phyloP scores from a whole-genome alignment of 768 basidiomycete species.

The Boletellus ananiceps region DNA sequence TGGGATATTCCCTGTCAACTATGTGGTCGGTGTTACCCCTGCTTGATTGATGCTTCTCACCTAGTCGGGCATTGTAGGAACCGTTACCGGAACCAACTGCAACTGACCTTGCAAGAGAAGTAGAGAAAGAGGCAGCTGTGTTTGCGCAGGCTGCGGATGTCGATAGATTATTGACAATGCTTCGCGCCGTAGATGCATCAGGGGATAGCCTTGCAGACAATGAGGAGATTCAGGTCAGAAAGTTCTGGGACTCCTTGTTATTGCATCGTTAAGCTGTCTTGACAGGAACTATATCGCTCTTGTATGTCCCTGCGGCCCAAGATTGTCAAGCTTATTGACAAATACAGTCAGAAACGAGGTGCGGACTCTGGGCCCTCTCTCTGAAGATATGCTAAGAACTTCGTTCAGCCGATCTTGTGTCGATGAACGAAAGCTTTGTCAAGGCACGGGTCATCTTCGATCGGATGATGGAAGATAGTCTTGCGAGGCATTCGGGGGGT shows the following conservation, averaged over 20 bases:
- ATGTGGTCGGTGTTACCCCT: conserved; percentile 60
- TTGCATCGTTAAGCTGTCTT: conserved; percentile 1
- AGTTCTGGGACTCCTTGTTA: neutral
- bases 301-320: conserved; percentile 89
- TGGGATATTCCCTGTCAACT: conserved; percentile 96
- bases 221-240: conserved; percentile 77
- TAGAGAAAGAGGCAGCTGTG: conserved; percentile 81
- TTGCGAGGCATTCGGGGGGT: conserved; percentile 70
- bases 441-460: conserved; percentile 88
- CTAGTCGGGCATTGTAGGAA: conserved; percentile 46
- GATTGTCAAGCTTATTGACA: conserved; percentile 95
- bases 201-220: conserved; percentile 86
- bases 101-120: conserved; percentile 72
- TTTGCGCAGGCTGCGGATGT: conserved; percentile 85
- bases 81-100: conserved; percentile 80
- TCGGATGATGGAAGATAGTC: conserved; percentile 87
- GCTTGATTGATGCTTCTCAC: neutral
- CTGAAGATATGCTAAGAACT: neutral
- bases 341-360: conserved; percentile 92
- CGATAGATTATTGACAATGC: conserved; percentile 71
- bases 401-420: conserved; percentile 76
- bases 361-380: conserved; percentile 6
- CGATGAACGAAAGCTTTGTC: conserved; percentile 93
- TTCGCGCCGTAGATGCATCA: conserved; percentile 66
- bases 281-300: conserved; percentile 82